Conservation (phyloP, 2,329 filamentous ascomycete genomes). For the Phoma sp. region DNA sequence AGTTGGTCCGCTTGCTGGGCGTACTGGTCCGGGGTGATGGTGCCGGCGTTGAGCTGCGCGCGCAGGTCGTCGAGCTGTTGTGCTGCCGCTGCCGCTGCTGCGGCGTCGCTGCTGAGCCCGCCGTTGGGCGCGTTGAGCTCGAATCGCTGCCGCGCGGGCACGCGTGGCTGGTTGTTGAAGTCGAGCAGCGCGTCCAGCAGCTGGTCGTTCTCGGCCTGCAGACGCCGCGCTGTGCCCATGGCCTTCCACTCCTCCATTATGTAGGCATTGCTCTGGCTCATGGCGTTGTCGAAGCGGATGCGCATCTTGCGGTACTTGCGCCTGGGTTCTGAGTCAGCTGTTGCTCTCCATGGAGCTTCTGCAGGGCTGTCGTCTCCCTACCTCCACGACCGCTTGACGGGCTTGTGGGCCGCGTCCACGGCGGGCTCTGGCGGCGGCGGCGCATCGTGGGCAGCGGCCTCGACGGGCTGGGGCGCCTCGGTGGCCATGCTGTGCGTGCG, state of each 20-base stretch:
- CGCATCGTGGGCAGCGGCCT: slow-evolving; percentile 13
- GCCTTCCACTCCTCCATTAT: slow-evolving; percentile 84
- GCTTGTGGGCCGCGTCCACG: slow-evolving; percentile 34
- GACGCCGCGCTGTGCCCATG: slow-evolving; percentile 77
- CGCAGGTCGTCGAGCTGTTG: slow-evolving; percentile 43
- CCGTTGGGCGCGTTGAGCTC: slow-evolving; percentile 61
- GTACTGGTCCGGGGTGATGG: slow-evolving; percentile 41
- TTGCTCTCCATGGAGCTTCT: background rate
- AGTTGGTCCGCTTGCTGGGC: slow-evolving; percentile 26
- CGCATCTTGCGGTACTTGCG: slow-evolving; percentile 97
- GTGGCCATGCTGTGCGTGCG: slow-evolving; percentile 33
- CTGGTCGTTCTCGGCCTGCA: slow-evolving; percentile 92
- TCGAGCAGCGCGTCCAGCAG: slow-evolving; percentile 87
- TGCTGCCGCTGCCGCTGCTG: slow-evolving; percentile 16
- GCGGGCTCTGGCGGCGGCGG: slow-evolving; percentile 12
- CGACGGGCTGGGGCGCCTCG: slow-evolving; percentile 24
- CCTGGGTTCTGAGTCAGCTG: slow-evolving; percentile 38
- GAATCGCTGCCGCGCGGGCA: slow-evolving; percentile 76
- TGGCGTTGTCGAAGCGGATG: slow-evolving; percentile 75
- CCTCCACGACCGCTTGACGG: slow-evolving; percentile 49
- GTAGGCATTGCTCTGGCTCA: slow-evolving; percentile 80
- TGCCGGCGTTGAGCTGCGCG: slow-evolving; percentile 24
- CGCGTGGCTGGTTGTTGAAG: slow-evolving; percentile 82
- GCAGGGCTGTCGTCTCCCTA: slow-evolving; percentile 20
- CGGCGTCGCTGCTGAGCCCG: slow-evolving; percentile 15